phyloP scores from a whole-genome alignment of 371 early-diverging fungal genomes.

The Mortierella sp. region DNA sequence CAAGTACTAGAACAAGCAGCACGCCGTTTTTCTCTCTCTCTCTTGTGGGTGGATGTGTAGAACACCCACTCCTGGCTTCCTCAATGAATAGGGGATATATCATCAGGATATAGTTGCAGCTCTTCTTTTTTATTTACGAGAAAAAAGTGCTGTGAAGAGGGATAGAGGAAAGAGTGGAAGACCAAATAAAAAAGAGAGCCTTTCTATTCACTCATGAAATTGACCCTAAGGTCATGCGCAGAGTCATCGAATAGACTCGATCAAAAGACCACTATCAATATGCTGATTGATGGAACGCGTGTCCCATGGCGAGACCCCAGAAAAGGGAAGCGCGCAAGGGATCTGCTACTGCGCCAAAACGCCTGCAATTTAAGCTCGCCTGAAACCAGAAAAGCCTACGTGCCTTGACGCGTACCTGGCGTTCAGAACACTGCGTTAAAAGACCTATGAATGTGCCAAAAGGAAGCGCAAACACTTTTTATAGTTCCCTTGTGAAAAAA shows the following conservation, averaged over 20 bases:
- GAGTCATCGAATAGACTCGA: background rate
- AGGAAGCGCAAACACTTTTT: background rate
- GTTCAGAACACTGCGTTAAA: too few species aligned
- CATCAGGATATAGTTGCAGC: too few species aligned
- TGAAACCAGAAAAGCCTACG: background rate
- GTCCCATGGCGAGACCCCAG: too few species aligned
- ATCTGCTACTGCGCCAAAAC: background rate
- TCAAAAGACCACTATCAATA: background rate
- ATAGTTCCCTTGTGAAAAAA: background rate
- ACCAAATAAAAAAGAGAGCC: background rate
- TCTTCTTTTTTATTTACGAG: too few species aligned
- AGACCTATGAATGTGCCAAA: background rate
- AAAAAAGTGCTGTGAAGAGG: too few species aligned
- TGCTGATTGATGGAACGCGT: background rate
- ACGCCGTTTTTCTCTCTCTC: too few species aligned
- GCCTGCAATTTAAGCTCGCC: too few species aligned
- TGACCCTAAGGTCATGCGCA: background rate
- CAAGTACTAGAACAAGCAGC: too few species aligned
- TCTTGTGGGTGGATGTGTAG: too few species aligned
- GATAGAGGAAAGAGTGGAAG: background rate
- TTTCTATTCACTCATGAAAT: background rate
- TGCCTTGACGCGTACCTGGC: too few species aligned
- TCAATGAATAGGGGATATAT: too few species aligned
- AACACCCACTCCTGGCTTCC: too few species aligned
- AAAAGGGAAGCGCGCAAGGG: background rate